Evolutionary conservation across 1,139 yeast species (phyloP), one percentile per base, ranked within the genome.

Genomic region (Diutina rugosa): DNA sequence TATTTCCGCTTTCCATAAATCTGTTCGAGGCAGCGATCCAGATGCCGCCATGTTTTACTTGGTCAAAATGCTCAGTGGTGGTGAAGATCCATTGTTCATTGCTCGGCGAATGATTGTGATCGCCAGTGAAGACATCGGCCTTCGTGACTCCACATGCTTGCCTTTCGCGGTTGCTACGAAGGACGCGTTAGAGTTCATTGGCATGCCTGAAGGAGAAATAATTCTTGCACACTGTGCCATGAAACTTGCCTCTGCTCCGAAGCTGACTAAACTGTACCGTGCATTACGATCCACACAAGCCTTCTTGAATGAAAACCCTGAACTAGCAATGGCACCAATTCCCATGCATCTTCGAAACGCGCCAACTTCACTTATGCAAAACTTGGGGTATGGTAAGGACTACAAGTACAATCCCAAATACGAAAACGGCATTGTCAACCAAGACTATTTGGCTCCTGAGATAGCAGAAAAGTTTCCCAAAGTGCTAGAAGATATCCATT

Each of bases 161-260:
- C 96, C 98, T 1, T 85, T 93, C 69, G 93, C 95, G 1, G 79
- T 88, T 2, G 84, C 97, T 0, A 82, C 95, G 0, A 89, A 87
- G 65, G 90, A 89, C 56, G 91, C 97, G 0, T 82, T 89, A 4
- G 95, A 90, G 69, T 90, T 87, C 69, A 79, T 93, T n/a, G 99
- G 99, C 0, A 78, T 93, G 80, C 99, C 99, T 0, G 99, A 95
- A 66, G 95, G 95, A 2, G 97, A 93, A 66, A 77, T 89, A 45
- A 83, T 90, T 3, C 71, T 93, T 55, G 99, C 93, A 0, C 99
- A 93, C 63, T 90, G 97, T 68, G 91, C 96, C 1, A 90, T 87
- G 41, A 87, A 90, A 62, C 72, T 93, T 35, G 96, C 98, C 0
- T 72, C 82, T 57, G 95, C 98, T 0, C 83, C 84, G 0, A 95